Base-by-base conservation (phyloP, 2,329 filamentous ascomycete genomes). In the Clarireedia paspali region DNA sequence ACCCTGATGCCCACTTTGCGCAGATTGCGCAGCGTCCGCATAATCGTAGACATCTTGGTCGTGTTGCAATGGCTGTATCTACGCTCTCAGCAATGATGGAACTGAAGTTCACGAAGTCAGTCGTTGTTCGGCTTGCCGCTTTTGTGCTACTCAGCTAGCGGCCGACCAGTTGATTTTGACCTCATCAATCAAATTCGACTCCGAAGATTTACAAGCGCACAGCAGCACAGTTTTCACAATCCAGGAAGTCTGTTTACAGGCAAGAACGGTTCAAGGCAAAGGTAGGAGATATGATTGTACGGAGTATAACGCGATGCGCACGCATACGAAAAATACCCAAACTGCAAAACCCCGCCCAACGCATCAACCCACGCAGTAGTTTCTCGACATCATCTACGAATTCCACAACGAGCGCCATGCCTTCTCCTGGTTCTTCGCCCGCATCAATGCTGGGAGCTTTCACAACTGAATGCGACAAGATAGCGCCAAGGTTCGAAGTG, bases 401-500 rank as follows among this genome's bases (percentile, higher is more conserved):
- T 38, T 57, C 62, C 27, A 46, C 61, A 9, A 26, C 60, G 47
- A 44, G 40, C 23, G 47, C 49, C 46, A 45, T 60, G 40, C 46
- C 49, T 47, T 46, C 55, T 15, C 55, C 59, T 59, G 44, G 36
- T 52, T 36, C 12, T 77, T 88, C 68, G 70, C 81, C 68, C 72
- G 72, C 64, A 36, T 75, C 76, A 7, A 75, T 78, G 66, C 71
- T 88, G 49, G 82, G 79, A 15, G 75, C 76, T 14, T 77, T 88
- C 54, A 85, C 82, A 12, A 75, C 77, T 45, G 91, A 99, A 70
- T 75, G 99, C 59, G 94, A 99, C 70, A 87, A 81, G 64, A 83
- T 97, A 61, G 88, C 91, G 3, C 94, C 94, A n/a, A 86, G 88
- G 46, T 96, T 99, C 64, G 88, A 91, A 68, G 78, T 99, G 26